Conservation (phyloP, 345 rosid species). For the Heritiera fomes region DNA sequence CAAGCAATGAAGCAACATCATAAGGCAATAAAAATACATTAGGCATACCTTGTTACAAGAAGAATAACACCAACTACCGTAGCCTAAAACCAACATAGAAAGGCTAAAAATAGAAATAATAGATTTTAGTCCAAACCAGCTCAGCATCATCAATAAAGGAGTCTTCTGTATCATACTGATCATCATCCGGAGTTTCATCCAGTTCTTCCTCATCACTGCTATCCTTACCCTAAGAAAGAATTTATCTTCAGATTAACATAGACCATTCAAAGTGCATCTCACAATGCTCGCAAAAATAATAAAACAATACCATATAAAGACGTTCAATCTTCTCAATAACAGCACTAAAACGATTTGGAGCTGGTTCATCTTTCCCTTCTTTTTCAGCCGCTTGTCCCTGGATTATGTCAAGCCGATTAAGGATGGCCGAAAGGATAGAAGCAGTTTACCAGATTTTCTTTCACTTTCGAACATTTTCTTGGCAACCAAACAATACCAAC, state of each 20-base stretch:
- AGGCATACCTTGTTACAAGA: neutral
- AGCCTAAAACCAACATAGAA: conserved; percentile 14
- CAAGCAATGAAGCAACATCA: conserved; percentile 16
- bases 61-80: neutral
- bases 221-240: conserved; percentile 72
- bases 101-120: neutral
- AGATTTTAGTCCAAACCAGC: conserved; percentile 62
- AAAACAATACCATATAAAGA: conserved; percentile 68
- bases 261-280: conserved; percentile 1
- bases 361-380: conserved; percentile 56
- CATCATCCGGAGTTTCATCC: conserved; percentile 81
- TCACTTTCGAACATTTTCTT: conserved; percentile 6
- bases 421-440: neutral
- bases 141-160: conserved; percentile 95
- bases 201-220: conserved; percentile 94
- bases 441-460: conserved; percentile 3
- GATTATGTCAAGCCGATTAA: conserved; percentile 25
- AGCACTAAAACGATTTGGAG: conserved; percentile 75
- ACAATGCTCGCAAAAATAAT: neutral
- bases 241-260: conserved; percentile 24
- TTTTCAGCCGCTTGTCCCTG: conserved; percentile 56
- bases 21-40: neutral
- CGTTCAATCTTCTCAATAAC: conserved; percentile 97
- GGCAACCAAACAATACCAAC: neutral
- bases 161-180: conserved; percentile 94